Evolutionary conservation across 106 monocot genomes (phyloP).

Genomic region (Hemerocallis citrina): DNA sequence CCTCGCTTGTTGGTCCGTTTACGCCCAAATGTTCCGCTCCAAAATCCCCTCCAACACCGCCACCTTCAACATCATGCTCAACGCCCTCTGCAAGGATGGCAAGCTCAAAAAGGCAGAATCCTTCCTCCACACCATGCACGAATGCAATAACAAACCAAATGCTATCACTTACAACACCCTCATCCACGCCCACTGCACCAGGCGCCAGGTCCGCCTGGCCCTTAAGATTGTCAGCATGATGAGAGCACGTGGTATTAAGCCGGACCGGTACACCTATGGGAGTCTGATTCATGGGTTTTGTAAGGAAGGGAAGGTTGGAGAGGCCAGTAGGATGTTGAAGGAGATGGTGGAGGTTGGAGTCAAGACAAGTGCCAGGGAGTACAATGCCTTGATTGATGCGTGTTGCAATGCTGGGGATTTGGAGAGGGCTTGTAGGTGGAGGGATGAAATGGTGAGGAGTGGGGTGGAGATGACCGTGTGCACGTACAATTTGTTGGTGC

Average conservation of each 20-base stretch:
- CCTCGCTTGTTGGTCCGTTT: constrained; percentile 14
- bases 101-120: constrained; percentile 63
- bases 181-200: constrained; percentile 47
- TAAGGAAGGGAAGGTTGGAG: constrained; percentile 52
- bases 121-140: constrained; percentile 63
- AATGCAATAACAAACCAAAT: constrained; percentile 40
- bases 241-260: constrained; percentile 40
- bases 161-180: constrained; percentile 71
- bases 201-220: constrained; percentile 37
- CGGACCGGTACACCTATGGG: constrained; percentile 63
- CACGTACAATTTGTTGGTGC: constrained; percentile 59
- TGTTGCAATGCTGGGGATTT: constrained; percentile 52
- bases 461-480: constrained; percentile 36
- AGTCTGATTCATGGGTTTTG: constrained; percentile 45
- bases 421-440: constrained; percentile 36
- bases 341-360: constrained; percentile 39
- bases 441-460: constrained; percentile 52
- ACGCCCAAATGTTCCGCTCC: constrained; percentile 74
- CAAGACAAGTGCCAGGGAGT: constrained; percentile 26
- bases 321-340: constrained; percentile 46
- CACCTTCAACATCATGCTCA: constrained; percentile 92
- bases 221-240: constrained; percentile 40
- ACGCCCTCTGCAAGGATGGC: constrained; percentile 58
- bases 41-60: constrained; percentile 41
- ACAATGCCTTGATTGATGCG: constrained; percentile 61